Evolutionary conservation across 1,139 yeast genomes (phyloP).

Genomic region (Yamadazyma pseudoaaseri): DNA sequence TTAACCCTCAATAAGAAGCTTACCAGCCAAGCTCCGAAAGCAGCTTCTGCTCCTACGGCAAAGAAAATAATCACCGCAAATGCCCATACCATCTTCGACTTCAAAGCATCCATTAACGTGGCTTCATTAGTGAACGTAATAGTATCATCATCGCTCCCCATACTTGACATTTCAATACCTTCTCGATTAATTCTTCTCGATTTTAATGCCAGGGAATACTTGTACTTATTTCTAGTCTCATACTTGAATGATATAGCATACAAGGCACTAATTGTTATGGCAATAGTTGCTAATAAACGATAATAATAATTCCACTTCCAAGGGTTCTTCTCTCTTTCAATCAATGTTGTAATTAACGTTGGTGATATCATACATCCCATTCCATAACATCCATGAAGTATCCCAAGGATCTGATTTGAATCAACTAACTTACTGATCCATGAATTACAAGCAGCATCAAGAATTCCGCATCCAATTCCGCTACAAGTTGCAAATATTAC

Average conservation of each 20-base stretch:
- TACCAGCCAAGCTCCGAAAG: slow-evolving; percentile 68
- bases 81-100: slow-evolving; percentile 43
- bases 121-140: slow-evolving; percentile 15
- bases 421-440: slow-evolving; percentile 57
- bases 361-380: slow-evolving; percentile 69
- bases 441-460: slow-evolving; percentile 61
- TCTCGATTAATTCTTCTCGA: slow-evolving; percentile 8
- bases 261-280: slow-evolving; percentile 8
- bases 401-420: slow-evolving; percentile 63
- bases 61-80: slow-evolving; percentile 53
- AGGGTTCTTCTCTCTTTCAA: slow-evolving; percentile 31
- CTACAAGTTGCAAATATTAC: slow-evolving; percentile 35
- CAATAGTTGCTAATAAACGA: slow-evolving; percentile 28
- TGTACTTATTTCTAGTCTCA: slow-evolving; percentile 58
- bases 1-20: slow-evolving; percentile 56
- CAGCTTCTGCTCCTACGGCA: slow-evolving; percentile 68
- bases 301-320: slow-evolving; percentile 52
- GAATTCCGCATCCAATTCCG: slow-evolving; percentile 61
- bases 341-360: slow-evolving; percentile 47
- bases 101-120: slow-evolving; percentile 32
- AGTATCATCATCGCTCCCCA: slow-evolving; percentile 13
- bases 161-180: slow-evolving; percentile 11
- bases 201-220: slow-evolving; percentile 26
- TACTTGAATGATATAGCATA: slow-evolving; percentile 34
- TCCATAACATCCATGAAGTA: slow-evolving; percentile 68